phyloP scores from a whole-genome alignment of 805 yeast species.

The Wickerhamomyces silvicola region DNA sequence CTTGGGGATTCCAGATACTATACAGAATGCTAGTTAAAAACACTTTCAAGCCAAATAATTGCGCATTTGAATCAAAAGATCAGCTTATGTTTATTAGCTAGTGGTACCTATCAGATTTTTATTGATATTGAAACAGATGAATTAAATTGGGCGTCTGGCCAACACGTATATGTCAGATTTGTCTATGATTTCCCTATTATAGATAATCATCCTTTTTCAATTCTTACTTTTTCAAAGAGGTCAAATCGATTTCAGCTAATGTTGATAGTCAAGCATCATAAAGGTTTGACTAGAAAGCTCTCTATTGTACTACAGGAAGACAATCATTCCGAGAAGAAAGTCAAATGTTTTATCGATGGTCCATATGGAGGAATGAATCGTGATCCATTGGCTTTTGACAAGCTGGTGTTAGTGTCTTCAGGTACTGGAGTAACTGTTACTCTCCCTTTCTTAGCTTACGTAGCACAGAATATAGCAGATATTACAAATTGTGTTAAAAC shows the following conservation, averaged over 20 bases:
- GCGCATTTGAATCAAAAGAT: constrained; percentile 34
- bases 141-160: constrained; percentile 46
- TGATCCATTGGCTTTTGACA: constrained; percentile 38
- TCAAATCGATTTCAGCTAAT: constrained; percentile 27
- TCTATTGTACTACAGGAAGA: constrained; percentile 23
- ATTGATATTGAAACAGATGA: constrained; percentile 25
- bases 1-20: constrained; percentile 43
- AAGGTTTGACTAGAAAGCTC: constrained; percentile 39
- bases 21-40: constrained; percentile 42
- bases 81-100: constrained; percentile 16
- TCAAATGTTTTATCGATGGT: constrained; percentile 42
- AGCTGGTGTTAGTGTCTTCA: constrained; percentile 34
- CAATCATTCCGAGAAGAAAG: constrained; percentile 13
- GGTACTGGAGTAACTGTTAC: constrained; percentile 51
- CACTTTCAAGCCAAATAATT: constrained; percentile 36
- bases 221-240: constrained; percentile 28
- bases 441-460: constrained; percentile 34
- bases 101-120: constrained; percentile 29
- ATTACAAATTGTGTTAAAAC: constrained; percentile 16
- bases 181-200: constrained; percentile 34
- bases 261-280: constrained; percentile 38
- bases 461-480: constrained; percentile 8
- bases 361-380: constrained; percentile 52
- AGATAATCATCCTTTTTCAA: constrained; percentile 54
- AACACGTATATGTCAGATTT: constrained; percentile 46